These are phyloP conservation scores for Mychonastes homosphaera DNA, from an alignment of 139 green algal genomes.

Conservation along the genomic window DNA sequence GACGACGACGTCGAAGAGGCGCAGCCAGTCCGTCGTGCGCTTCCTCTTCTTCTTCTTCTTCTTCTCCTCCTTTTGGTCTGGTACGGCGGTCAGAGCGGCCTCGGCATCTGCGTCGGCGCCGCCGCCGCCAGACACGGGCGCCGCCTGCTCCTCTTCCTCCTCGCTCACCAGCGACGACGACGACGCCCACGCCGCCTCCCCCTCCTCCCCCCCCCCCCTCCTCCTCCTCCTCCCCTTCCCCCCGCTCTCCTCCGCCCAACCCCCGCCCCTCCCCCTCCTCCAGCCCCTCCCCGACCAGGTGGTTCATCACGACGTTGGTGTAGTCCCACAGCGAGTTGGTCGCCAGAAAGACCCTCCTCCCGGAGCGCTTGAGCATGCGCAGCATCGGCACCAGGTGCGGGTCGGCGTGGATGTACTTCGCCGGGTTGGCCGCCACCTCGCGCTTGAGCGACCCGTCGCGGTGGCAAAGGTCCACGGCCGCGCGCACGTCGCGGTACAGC, in stretches of 20 bases:
- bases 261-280: background rate
- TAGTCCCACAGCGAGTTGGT: constrained; percentile 97
- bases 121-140: too few species aligned
- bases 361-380: constrained; percentile 40
- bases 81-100: background rate
- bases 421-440: constrained; percentile 75
- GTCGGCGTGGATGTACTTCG: constrained; percentile 83
- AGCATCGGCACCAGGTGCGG: constrained; percentile 51
- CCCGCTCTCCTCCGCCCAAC: background rate
- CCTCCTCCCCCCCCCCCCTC: background rate
- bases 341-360: constrained; percentile 79
- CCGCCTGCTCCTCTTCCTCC: constrained; percentile 1
- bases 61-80: too few species aligned
- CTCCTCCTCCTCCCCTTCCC: background rate
- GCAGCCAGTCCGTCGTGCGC: constrained; percentile 66
- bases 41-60: too few species aligned
- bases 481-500: constrained; percentile 78
- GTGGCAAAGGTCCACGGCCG: constrained; percentile 92
- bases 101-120: too few species aligned
- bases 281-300: constrained; percentile 36
- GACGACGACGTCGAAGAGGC: constrained; percentile 86
- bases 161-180: too few species aligned
- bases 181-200: too few species aligned
- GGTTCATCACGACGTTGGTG: constrained; percentile 98
- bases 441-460: constrained; percentile 87